Base-by-base conservation (phyloP, 2,329 filamentous ascomycete genomes). In the Knufia fluminis region DNA sequence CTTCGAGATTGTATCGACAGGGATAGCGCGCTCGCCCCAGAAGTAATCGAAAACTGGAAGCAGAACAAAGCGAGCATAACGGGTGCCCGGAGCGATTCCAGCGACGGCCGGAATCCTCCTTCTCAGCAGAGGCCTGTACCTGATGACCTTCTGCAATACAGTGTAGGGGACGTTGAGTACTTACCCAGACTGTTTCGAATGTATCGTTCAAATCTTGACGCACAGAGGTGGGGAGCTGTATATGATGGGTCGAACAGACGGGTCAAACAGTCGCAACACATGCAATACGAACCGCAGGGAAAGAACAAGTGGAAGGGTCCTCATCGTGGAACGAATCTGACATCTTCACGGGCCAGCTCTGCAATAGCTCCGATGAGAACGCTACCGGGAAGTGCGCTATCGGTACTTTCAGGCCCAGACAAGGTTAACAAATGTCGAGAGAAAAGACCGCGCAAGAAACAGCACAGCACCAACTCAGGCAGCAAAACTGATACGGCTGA, bases 1-100 rank as follows among this genome's bases (percentile, higher is more conserved):
- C 59, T 75, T 1, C 59, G 54, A 1, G 66, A 60, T 44, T 74
- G 70, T 52, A 63, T 71, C 16, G 59, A 66, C 26, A 20, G 49
- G 2, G 60, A 68, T 23, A 31, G 31, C n/a, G 14, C 24, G 0
- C 38, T 64, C 7, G 49, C 52, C 8, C 1, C 3, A 0, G 22
- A 2, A 7, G 57, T 58, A 39, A 57, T 54, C 24, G 6, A n/a
- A n/a, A 3, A n/a, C 12, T 62, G 55, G 57, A 54, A 42, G 45
- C 32, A 16, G 19, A 48, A 36, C 17, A 64, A 58, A 49, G 52
- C 51, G 16, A 54, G 32, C 8, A 24, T 24, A 17, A 4, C 22
- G 4, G 8, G 8, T 4, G 17, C 4, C 7, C 12, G 8, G 4
- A 8, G 8, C 39, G n/a, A 42, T 4, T 6, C 16, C 12, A 42